Percentiles rank a stretch among this genome's conserved stretches.
phyloP scores from a whole-genome alignment of 2,329 filamentous ascomycete genomes.

The Aspergillus sp. region DNA sequence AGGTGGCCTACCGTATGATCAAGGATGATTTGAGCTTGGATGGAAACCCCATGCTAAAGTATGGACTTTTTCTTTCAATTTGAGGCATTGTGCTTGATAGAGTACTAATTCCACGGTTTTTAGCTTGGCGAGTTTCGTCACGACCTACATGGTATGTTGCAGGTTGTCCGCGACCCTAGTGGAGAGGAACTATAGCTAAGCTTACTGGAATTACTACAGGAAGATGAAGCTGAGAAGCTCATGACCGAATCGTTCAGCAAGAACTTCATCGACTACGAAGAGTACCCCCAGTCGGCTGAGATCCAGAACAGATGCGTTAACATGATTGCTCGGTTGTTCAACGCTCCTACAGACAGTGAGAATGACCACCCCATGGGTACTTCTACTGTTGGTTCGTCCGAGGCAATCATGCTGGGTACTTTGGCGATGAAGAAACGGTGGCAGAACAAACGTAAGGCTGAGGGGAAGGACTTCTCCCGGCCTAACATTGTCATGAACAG shows the following conservation, averaged over 20 bases:
- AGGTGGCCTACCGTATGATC: conserved; percentile 95
- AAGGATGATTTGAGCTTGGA: conserved; percentile 91
- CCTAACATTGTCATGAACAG: conserved; percentile 97
- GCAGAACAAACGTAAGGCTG: conserved; percentile 81
- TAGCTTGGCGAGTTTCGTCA: conserved; percentile 88
- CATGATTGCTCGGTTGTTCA: conserved; percentile 88
- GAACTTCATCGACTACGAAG: conserved; percentile 92
- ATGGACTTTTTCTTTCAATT: conserved; percentile 14
- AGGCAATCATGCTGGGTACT: conserved; percentile 56
- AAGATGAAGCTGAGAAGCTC: conserved; percentile 92
- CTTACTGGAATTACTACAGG: conserved; percentile 49
- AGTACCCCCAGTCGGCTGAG: conserved; percentile 77
- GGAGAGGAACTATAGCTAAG: too few relatives aligned
- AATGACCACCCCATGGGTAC: conserved; percentile 74
- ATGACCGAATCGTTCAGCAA: conserved; percentile 91
- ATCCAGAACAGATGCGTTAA: conserved; percentile 90
- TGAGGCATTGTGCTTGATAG: not conserved
- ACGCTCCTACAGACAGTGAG: conserved; percentile 63
- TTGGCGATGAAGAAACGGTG: conserved; percentile 95
- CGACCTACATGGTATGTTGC: conserved; percentile 80
- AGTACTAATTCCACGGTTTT: conserved; percentile 4
- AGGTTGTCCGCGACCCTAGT: not conserved
- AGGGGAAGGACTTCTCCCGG: conserved; percentile 73
- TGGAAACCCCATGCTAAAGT: conserved; percentile 78
- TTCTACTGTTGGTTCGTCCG: conserved; percentile 83